Conservation (phyloP, 805 yeast genomes). For the Zygosaccharomyces pseudorouxii region DNA sequence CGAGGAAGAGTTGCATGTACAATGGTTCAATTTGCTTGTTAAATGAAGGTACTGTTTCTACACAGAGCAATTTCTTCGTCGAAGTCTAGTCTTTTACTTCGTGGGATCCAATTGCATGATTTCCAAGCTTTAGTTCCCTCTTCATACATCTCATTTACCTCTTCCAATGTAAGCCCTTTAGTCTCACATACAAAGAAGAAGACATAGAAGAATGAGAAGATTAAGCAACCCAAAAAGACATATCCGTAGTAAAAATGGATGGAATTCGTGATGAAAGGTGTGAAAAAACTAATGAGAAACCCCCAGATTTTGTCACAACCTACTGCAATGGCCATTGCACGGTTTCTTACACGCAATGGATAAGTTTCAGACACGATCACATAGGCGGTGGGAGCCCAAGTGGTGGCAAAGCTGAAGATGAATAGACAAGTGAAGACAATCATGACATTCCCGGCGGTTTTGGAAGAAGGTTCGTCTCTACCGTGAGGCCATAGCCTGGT, state of each 20-base stretch:
- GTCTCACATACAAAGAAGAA: slow-evolving; percentile 71
- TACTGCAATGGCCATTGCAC: slow-evolving; percentile 54
- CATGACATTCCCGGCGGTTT: slow-evolving; percentile 64
- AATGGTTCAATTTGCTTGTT: background rate
- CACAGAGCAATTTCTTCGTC: slow-evolving; percentile 16
- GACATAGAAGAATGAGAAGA: slow-evolving; percentile 55
- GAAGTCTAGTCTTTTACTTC: slow-evolving; percentile 7
- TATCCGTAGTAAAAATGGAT: slow-evolving; percentile 70
- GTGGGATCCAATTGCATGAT: slow-evolving; percentile 47
- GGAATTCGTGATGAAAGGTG: slow-evolving; percentile 61
- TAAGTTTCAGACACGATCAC: slow-evolving; percentile 64
- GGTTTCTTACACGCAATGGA: slow-evolving; percentile 64
- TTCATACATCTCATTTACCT: slow-evolving; percentile 60
- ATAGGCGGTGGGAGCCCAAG: slow-evolving; percentile 72
- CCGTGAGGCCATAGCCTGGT: slow-evolving; percentile 41
- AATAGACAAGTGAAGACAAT: slow-evolving; percentile 65
- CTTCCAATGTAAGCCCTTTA: slow-evolving; percentile 73
- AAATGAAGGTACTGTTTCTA: slow-evolving; percentile 1
- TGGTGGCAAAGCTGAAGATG: slow-evolving; percentile 68
- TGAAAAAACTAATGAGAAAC: slow-evolving; percentile 61
- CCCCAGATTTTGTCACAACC: slow-evolving; percentile 67
- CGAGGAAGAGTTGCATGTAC: background rate
- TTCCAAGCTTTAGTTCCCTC: slow-evolving; percentile 40
- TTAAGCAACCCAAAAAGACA: slow-evolving; percentile 52
- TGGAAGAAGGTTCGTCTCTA: slow-evolving; percentile 40